Percentiles rank a stretch among this genome's conserved stretches.
phyloP scores from a whole-genome alignment of 192 early-diverging fungal genomes.

The Coemansia guatemalensis region DNA sequence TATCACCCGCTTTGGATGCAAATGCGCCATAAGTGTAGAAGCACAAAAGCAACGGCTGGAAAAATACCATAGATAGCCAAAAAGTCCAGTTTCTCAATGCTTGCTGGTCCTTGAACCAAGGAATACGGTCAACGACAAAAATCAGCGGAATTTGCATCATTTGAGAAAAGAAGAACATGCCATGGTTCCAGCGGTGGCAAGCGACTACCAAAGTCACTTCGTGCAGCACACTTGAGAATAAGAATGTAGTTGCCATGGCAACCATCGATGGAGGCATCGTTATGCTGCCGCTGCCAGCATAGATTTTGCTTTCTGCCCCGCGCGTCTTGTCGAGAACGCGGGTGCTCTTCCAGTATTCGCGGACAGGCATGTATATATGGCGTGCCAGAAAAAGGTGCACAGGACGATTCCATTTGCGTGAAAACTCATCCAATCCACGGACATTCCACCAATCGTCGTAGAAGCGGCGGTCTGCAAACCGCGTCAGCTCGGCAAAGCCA shows the following conservation, averaged over 20 bases:
- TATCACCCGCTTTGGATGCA: constrained; percentile 2
- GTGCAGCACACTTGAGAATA: constrained; percentile 51
- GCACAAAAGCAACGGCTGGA: constrained; percentile 77
- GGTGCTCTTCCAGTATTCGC: constrained; percentile 55
- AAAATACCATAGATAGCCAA: constrained; percentile 89
- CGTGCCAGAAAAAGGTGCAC: constrained; percentile 90
- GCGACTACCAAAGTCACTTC: constrained; percentile 45
- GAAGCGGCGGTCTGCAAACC: constrained; percentile 95
- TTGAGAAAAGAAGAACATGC: constrained; percentile 50
- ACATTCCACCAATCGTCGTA: constrained; percentile 99
- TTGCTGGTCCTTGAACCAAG: constrained; percentile 59
- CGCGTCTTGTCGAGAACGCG: too few relatives aligned
- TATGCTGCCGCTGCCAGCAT: not conserved
- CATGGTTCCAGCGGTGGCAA: constrained; percentile 47
- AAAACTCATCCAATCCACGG: constrained; percentile 87
- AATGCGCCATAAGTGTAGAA: constrained; percentile 60
- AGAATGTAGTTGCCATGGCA: constrained; percentile 52
- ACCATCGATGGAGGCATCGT: constrained; percentile 33
- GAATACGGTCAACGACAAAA: constrained; percentile 56
- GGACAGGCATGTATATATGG: constrained; percentile 85
- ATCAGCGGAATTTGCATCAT: constrained; percentile 86
- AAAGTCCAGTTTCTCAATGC: constrained; percentile 81
- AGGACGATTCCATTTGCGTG: constrained; percentile 96
- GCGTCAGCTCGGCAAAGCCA: constrained; percentile 91
- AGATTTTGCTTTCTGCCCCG: not conserved